Base-by-base conservation (phyloP, 768 basidiomycete genomes). In the Rhodotorula taiwanensis region DNA sequence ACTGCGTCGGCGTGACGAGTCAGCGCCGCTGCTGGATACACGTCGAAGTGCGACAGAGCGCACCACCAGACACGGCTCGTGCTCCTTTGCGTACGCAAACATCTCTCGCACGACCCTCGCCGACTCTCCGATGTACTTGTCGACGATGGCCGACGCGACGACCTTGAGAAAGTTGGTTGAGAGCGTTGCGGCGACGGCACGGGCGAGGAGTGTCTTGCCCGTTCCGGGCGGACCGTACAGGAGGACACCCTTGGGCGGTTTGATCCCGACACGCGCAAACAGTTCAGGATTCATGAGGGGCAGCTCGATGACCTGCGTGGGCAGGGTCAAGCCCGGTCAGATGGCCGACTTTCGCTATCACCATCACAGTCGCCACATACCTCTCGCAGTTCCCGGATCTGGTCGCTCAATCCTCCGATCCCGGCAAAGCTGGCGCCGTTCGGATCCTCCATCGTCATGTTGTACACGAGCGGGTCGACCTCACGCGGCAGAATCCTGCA, bases 91-190 rank as follows among this genome's bases (percentile, higher is more conserved):
- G 76, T 97, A 99, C 30, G 89, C 92, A 73, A 99, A 99, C 95
- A 99, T 98, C 76, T 99, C 95, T 70, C 95, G 83, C 30, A 99
- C 86, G 14, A 98, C 84, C 55, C 95, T 83, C 25, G 95, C 95
- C 61, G 88, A 91, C 79, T 98, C 95, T 71, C 95, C 95, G 52
- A 99, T 98, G 75, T 98, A 99, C 77, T 98, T 92, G 80, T 92
- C 86, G 65, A 98, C 88, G 71, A 99, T 97, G 21, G 95, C 95
- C 28, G 91, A 95, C 4, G 92, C 93, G 52, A 98, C 95, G 56
- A 99, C 94, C 76, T 98, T 98, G 52, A 98, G 83, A 80, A 99
- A 98, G 75, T 98, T 97, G 59, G 93, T 97, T 88, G 94, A 83
- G 4, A 88, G 88, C 6, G 93, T 90, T 23, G 91, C 91, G n/a